These are phyloP conservation scores for Debaryomyces castellii DNA, from an alignment of 805 yeast genomes.

Conservation along the genomic window DNA sequence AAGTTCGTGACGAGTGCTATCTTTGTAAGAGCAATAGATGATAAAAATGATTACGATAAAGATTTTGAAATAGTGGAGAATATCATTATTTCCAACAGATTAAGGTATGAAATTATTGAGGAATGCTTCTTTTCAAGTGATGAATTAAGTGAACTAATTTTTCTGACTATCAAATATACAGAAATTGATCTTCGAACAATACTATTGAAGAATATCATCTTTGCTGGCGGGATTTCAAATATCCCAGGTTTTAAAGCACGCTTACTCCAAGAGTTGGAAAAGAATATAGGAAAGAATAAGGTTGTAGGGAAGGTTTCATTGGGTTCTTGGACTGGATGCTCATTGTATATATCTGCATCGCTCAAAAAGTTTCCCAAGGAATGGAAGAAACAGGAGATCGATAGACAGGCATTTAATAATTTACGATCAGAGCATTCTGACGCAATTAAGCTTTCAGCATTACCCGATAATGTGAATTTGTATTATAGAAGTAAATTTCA, in stretches of 20 bases:
- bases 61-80: constrained; percentile 11
- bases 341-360: constrained; percentile 25
- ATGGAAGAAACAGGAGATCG: constrained; percentile 20
- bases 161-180: constrained; percentile 6
- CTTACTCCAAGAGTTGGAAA: constrained; percentile 12
- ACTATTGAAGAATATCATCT: constrained; percentile 18
- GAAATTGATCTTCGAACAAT: constrained; percentile 19
- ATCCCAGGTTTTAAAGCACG: constrained; percentile 23
- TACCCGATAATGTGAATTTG: constrained; percentile 9
- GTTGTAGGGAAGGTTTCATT: constrained; percentile 12
- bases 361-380: constrained; percentile 13
- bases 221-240: constrained; percentile 22
- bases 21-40: constrained; percentile 7
- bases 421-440: not conserved
- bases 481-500: constrained; percentile 2
- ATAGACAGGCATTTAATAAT: constrained; percentile 16
- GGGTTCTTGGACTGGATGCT: constrained; percentile 34
- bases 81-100: constrained; percentile 9
- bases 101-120: constrained; percentile 15
- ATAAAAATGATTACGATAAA: not conserved
- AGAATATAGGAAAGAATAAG: not conserved
- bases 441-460: constrained; percentile 6
- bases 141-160: constrained; percentile 5
- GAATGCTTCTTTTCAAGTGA: constrained; percentile 7
- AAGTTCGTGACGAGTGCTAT: constrained; percentile 13